These are phyloP conservation scores for Starmerella potacharoeniae DNA, from an alignment of 805 yeast species.

Conservation along the genomic window DNA sequence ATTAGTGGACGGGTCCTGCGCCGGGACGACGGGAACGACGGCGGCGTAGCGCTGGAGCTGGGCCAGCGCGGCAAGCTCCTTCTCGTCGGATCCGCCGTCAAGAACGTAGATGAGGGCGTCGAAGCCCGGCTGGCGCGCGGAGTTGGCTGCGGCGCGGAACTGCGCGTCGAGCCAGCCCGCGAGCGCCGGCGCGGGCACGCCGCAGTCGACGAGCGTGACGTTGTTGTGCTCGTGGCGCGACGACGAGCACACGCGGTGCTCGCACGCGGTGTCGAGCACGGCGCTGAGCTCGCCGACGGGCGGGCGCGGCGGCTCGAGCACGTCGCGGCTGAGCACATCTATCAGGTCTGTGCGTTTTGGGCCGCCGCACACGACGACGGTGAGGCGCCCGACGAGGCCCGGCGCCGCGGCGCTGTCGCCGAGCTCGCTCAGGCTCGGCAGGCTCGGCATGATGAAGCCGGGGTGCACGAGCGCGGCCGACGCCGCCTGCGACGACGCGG, in stretches of 20 bases:
- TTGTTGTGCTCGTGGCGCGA: constrained; percentile 6
- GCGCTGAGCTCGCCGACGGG: not conserved
- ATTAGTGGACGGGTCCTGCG: not conserved
- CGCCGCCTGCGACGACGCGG: not conserved
- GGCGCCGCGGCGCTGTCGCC: not conserved
- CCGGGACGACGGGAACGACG: constrained; percentile 4
- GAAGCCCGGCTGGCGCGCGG: constrained; percentile 2
- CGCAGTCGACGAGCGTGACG: constrained; percentile 2
- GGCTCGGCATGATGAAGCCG: constrained; percentile 13
- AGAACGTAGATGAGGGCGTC: constrained; percentile 10
- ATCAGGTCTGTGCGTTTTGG: not conserved
- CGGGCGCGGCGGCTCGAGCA: constrained; percentile 1
- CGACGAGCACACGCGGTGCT: constrained; percentile 1
- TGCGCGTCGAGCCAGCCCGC: constrained; percentile 12
- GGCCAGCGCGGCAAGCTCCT: constrained; percentile 3
- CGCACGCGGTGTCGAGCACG: not conserved
- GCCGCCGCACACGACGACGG: not conserved
- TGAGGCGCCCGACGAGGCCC: constrained; percentile 1
- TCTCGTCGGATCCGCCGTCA: not conserved
- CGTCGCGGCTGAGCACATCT: not conserved
- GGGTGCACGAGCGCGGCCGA: not conserved
- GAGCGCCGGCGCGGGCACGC: not conserved
- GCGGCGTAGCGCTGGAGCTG: constrained; percentile 7
- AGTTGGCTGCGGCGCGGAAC: not conserved
- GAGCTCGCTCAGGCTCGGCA: constrained; percentile 5